phyloP scores from a whole-genome alignment of 1,284 basidiomycete species.

The Ceratobasidium sp. region DNA sequence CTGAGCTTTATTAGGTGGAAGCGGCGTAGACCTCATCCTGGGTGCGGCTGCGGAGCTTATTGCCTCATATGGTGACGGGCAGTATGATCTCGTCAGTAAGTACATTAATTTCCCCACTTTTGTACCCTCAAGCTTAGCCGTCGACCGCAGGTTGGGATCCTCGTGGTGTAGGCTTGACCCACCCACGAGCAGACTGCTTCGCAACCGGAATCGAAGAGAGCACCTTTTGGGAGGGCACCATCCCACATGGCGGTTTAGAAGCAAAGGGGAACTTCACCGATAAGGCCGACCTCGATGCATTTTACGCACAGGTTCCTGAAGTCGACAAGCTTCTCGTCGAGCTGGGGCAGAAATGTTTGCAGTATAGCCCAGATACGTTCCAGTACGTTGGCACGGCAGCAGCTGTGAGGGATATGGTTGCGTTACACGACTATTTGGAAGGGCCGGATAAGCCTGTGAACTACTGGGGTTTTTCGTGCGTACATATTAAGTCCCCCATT shows the following conservation, averaged over 20 bases:
- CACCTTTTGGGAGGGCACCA: constrained; percentile 36
- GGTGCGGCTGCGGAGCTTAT: not conserved
- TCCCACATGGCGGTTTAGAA: constrained; percentile 46
- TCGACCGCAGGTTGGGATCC: constrained; percentile 14
- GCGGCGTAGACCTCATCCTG: constrained; percentile 1
- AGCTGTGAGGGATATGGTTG: constrained; percentile 46
- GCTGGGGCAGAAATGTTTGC: constrained; percentile 5
- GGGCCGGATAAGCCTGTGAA: constrained; percentile 43
- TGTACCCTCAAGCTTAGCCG: not conserved
- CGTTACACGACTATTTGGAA: constrained; percentile 46
- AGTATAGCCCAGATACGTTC: constrained; percentile 9
- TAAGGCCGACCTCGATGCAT: constrained; percentile 9
- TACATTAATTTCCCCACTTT: not conserved
- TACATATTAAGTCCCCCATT: not conserved
- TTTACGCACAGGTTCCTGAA: constrained; percentile 14
- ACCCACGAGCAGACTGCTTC: constrained; percentile 38
- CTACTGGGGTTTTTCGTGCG: constrained; percentile 48
- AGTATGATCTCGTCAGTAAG: constrained; percentile 17
- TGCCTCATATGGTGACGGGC: not conserved
- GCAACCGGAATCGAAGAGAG: constrained; percentile 3
- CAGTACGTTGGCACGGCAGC: constrained; percentile 27
- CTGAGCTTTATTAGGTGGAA: not conserved
- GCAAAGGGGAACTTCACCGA: constrained; percentile 28
- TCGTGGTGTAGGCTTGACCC: constrained; percentile 16
- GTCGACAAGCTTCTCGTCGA: constrained; percentile 1